Evolutionary conservation across 805 yeast species (phyloP).

Genomic region (Pichia ethanolica): DNA sequence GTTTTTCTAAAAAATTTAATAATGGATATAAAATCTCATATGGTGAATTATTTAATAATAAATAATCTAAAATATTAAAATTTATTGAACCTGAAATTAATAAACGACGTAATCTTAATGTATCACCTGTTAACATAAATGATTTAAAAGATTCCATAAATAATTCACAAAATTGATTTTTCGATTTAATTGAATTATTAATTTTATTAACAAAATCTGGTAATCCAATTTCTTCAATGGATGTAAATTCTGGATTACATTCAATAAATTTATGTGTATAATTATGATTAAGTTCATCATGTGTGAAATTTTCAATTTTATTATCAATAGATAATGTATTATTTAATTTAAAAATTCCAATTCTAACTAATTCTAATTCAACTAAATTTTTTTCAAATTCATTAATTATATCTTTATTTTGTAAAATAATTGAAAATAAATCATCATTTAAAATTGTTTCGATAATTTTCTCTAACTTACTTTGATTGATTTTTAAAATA

Average conservation of each 20-base stretch:
- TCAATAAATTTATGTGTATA: constrained; percentile 25
- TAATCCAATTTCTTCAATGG: constrained; percentile 48
- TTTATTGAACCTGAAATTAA: constrained; percentile 44
- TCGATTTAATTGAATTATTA: constrained; percentile 36
- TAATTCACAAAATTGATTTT: constrained; percentile 33
- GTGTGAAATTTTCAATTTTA: background rate
- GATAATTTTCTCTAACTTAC: constrained; percentile 16
- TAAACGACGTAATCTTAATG: constrained; percentile 40
- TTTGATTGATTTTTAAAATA: constrained; percentile 24
- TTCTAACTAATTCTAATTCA: constrained; percentile 17
- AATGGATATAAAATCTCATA: constrained; percentile 35
- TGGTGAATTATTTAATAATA: constrained; percentile 39
- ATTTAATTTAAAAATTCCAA: constrained; percentile 10
- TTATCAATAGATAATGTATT: background rate
- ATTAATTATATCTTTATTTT: constrained; percentile 11
- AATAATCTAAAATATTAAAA: constrained; percentile 32
- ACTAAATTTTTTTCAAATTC: constrained; percentile 16
- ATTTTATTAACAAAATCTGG: constrained; percentile 41
- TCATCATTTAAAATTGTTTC: constrained; percentile 19
- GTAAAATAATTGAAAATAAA: constrained; percentile 12
- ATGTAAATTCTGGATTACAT: constrained; percentile 40
- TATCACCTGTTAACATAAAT: constrained; percentile 35
- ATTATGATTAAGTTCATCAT: constrained; percentile 12
- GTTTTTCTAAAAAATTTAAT: constrained; percentile 44
- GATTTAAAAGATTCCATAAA: constrained; percentile 27